Evolutionary conservation across 345 rosid genomes (phyloP), one percentile per base, ranked within the genome.

Genomic region (Rhodamnia argentea): DNA sequence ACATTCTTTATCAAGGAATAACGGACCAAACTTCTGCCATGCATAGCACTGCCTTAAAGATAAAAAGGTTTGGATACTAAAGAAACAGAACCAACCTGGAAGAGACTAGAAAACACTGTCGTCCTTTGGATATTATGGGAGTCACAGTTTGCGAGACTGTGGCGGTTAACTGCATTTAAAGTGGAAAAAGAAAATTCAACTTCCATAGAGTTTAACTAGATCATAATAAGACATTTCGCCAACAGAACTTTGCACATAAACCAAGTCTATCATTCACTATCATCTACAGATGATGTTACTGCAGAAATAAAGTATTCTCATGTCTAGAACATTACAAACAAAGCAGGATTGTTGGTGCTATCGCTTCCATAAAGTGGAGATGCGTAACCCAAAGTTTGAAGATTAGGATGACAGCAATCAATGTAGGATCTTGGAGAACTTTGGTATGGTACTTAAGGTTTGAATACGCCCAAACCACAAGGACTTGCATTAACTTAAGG

Each of bases 91-190:
- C 55, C 83, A 90, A 96, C 99, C 98, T 94, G 87, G 91, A 83
- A 20, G 96, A 87, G 87, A 94, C 98, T 88, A 94, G 87, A 92
- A 89, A 98, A 87, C 99, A 98, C 85, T 93, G 98, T 74, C 90
- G 93, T 89, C 96, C 99, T 88, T 92, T 90, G 55, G 95, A 93
- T 84, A 92, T 88, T 51, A 89, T 92, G 20, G 96, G 94, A 58
- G 90, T 95, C 59, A 85, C 98, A 55, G 88, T 90, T 91, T 90
- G 92, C 82, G 98, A 92, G 90, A 94, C 97, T 47, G 82, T 60
- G 83, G 90, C 85, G 52, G 95, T 90, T 85, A 98, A 92, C 99
- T 96, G 91, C 87, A 92, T 13, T 86, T 42, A 87, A 83, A 26
- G 53, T 20, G 81, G 78, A 53, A 60, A 74, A 86, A 83, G 62